Conservation (phyloP, 768 basidiomycete genomes). For the Podaxis sp. region DNA sequence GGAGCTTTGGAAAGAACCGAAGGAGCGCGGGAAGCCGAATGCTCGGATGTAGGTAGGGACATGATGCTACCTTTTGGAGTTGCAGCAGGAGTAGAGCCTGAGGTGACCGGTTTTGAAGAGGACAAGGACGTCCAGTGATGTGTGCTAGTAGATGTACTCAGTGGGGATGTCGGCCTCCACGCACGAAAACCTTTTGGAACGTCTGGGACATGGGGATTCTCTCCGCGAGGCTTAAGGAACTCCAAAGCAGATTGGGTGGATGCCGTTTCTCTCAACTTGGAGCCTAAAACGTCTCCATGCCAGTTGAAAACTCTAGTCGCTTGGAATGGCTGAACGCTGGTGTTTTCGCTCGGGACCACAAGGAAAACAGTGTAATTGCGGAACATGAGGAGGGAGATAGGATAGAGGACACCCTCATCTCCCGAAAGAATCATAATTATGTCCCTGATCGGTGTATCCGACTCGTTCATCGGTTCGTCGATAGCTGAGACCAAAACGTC, state of each 20-base stretch:
- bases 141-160: not conserved
- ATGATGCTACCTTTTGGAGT: not conserved
- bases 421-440: constrained; percentile 12
- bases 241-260: not conserved
- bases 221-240: no score
- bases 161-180: not conserved
- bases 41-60: not conserved
- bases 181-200: no score
- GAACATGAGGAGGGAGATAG: constrained; percentile 12
- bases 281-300: not conserved
- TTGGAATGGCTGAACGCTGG: not conserved
- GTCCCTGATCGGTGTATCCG: not conserved
- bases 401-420: constrained; percentile 5
- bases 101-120: not conserved
- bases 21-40: not conserved
- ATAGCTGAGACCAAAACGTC: constrained; percentile 11
- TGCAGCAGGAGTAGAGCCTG: not conserved
- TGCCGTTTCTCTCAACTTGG: not conserved
- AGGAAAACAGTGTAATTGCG: constrained; percentile 14
- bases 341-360: constrained; percentile 4
- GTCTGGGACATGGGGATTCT: no score
- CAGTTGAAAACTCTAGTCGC: not conserved
- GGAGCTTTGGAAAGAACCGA: not conserved
- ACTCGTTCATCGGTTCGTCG: not conserved
- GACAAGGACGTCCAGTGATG: not conserved